Percentiles rank a stretch among this genome's conserved stretches.
Evolutionary conservation across 768 basidiomycete genomes (phyloP).

Genomic region (Calocybe cyanea): DNA sequence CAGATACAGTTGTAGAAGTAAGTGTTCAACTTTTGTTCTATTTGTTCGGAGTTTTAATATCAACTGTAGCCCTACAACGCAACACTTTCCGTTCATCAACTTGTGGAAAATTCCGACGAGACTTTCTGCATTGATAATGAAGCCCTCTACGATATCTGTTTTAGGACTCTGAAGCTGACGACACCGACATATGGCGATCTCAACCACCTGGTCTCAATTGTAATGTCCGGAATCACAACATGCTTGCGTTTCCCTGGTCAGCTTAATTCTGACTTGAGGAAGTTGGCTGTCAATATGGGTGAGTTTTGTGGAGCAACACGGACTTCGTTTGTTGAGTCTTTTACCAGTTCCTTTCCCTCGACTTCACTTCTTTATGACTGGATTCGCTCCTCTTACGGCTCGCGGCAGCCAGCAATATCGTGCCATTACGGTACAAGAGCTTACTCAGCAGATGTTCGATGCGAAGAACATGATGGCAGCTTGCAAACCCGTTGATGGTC

Average conservation of each 20-base stretch:
- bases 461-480: conserved; percentile 99
- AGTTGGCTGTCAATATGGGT: conserved; percentile 99
- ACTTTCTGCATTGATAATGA: conserved; percentile 99
- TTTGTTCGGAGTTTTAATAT: background rate
- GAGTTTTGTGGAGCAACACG: conserved; percentile 22
- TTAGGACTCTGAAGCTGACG: conserved; percentile 93
- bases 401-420: conserved; percentile 95
- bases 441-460: conserved; percentile 99
- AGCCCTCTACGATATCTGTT: conserved; percentile 98
- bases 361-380: conserved; percentile 99
- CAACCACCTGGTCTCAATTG: conserved; percentile 95
- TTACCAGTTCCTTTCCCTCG: conserved; percentile 91
- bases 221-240: conserved; percentile 99
- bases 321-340: background rate
- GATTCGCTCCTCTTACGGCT: conserved; percentile 91
- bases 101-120: conserved; percentile 99
- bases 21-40: conserved; percentile 8
- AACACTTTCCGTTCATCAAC: conserved; percentile 95
- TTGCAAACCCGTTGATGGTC: conserved; percentile 92
- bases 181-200: conserved; percentile 97
- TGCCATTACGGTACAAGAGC: conserved; percentile 94
- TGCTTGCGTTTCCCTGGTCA: conserved; percentile 99
- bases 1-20: conserved; percentile 97
- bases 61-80: conserved; percentile 98
- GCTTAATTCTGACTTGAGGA: conserved; percentile 97